Conservation (phyloP, 2,329 filamentous ascomycete species). For the Diplodia scrobiculata region DNA sequence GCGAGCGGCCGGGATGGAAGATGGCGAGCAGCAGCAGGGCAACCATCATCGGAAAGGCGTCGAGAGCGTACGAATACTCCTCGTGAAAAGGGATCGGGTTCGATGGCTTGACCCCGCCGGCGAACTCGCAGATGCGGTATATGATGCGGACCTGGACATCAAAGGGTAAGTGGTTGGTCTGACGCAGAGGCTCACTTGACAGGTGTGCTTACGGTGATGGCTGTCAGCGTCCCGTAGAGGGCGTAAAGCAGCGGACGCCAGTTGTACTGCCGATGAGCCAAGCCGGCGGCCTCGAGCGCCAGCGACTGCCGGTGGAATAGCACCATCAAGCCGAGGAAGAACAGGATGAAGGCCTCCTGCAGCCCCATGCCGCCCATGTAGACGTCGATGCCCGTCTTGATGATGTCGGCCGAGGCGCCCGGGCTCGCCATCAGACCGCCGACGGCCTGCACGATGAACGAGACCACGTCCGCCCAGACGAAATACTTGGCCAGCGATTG, state of each 20-base stretch:
- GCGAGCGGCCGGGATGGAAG: conserved; percentile 36
- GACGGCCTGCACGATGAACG: conserved; percentile 51
- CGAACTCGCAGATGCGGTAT: conserved; percentile 62
- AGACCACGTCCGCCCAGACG: conserved; percentile 49
- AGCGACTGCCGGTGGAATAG: conserved; percentile 31
- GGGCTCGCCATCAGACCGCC: conserved; percentile 45
- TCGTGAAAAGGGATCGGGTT: conserved; percentile 56
- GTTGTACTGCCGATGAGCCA: background rate
- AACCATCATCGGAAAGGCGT: conserved; percentile 60
- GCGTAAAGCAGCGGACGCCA: conserved; percentile 41
- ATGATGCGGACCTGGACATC: conserved; percentile 53
- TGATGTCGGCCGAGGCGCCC: conserved; percentile 34
- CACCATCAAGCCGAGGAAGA: conserved; percentile 31
- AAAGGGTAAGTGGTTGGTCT: too few species aligned
- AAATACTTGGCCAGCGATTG: conserved; percentile 47
- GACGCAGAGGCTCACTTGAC: too few species aligned
- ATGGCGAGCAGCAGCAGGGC: conserved; percentile 34
- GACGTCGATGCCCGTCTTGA: conserved; percentile 46
- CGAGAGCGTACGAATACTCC: conserved; percentile 55
- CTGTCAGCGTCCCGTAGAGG: conserved; percentile 46
- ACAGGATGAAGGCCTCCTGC: conserved; percentile 39
- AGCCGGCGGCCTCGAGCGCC: conserved; percentile 13
- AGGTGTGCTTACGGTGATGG: conserved; percentile 46
- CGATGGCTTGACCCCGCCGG: conserved; percentile 47
- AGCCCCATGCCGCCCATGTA: conserved; percentile 45